Evolutionary conservation across 495 filamentous ascomycete species (phyloP).

Genomic region (Neurospora hispaniola): DNA sequence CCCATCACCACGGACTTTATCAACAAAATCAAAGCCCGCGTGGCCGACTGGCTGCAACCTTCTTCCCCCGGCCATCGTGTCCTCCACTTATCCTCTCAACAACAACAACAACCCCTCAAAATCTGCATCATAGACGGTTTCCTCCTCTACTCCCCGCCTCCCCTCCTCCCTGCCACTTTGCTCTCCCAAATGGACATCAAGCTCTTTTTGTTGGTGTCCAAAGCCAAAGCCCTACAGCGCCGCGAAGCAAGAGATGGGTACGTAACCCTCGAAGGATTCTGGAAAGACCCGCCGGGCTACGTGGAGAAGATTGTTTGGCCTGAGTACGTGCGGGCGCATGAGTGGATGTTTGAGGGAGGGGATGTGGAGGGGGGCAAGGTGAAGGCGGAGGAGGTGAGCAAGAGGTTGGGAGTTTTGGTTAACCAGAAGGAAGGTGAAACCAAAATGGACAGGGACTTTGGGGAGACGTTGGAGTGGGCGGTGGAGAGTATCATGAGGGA

Average conservation of each 20-base stretch:
- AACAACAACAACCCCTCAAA: not conserved
- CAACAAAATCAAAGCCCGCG: conserved; percentile 23
- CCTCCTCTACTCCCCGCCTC: conserved; percentile 53
- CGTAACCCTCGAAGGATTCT: conserved; percentile 84
- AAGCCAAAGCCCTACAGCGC: conserved; percentile 48
- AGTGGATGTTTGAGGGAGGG: conserved; percentile 58
- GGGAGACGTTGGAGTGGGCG: conserved; percentile 41
- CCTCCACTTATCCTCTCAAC: conserved; percentile 41
- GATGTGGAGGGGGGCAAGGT: conserved; percentile 47
- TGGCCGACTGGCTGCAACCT: conserved; percentile 31
- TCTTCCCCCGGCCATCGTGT: conserved; percentile 24
- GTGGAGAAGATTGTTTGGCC: conserved; percentile 95
- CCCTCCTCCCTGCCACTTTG: conserved; percentile 21
- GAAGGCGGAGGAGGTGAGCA: conserved; percentile 6
- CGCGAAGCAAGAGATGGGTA: conserved; percentile 71
- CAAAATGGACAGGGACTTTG: conserved; percentile 37
- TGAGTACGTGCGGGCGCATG: conserved; percentile 71
- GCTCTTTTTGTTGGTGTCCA: conserved; percentile 60
- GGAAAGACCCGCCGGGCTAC: conserved; percentile 87
- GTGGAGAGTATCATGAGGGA: conserved; percentile 39
- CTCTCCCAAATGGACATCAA: conserved; percentile 56
- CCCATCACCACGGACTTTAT: conserved; percentile 35
- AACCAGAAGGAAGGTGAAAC: conserved; percentile 18
- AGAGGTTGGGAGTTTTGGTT: conserved; percentile 29
- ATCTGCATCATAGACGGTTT: conserved; percentile 72